These are phyloP conservation scores for Aspergillus intermedius DNA, from an alignment of 2,329 filamentous ascomycete species.

Conservation along the genomic window DNA sequence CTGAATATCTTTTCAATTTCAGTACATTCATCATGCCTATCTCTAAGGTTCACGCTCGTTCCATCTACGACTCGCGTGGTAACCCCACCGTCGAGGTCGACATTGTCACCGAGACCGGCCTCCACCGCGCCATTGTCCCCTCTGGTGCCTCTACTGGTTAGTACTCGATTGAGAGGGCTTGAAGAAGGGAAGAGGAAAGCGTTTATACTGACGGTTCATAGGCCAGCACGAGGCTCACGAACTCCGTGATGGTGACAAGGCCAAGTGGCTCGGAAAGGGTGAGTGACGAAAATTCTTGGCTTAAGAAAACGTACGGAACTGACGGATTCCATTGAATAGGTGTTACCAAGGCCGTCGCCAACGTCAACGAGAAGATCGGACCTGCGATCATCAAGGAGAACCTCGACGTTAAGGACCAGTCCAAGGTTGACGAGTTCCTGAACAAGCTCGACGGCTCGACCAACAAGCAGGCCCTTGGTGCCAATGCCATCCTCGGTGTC, in stretches of 20 bases:
- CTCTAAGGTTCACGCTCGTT: conserved; percentile 84
- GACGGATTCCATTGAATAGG: conserved; percentile 20
- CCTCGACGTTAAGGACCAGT: conserved; percentile 80
- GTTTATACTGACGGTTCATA: conserved; percentile 33
- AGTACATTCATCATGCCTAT: conserved; percentile 66
- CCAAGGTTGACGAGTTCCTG: conserved; percentile 75
- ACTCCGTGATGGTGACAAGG: conserved; percentile 83
- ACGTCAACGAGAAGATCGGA: conserved; percentile 75
- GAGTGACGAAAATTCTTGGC: conserved; percentile 14
- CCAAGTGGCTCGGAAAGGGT: conserved; percentile 81
- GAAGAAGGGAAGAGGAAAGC: background rate
- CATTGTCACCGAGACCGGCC: conserved; percentile 88
- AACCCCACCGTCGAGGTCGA: conserved; percentile 99
- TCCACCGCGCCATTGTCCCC: conserved; percentile 95
- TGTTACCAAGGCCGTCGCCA: conserved; percentile 76
- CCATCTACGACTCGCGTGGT: conserved; percentile 95
- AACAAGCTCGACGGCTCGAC: conserved; percentile 75
- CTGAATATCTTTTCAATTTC: conserved; percentile 13
- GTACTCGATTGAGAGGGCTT: conserved; percentile 26
- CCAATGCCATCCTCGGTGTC: conserved; percentile 84
- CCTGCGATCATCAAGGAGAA: conserved; percentile 76
- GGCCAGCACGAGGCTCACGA: conserved; percentile 87
- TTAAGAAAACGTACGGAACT: background rate
- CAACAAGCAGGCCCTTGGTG: conserved; percentile 83
- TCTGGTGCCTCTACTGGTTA: conserved; percentile 91